Evolutionary conservation across 2,329 filamentous ascomycete species (phyloP), one percentile per base, ranked within the genome.

Genomic region (Capronia americana): DNA sequence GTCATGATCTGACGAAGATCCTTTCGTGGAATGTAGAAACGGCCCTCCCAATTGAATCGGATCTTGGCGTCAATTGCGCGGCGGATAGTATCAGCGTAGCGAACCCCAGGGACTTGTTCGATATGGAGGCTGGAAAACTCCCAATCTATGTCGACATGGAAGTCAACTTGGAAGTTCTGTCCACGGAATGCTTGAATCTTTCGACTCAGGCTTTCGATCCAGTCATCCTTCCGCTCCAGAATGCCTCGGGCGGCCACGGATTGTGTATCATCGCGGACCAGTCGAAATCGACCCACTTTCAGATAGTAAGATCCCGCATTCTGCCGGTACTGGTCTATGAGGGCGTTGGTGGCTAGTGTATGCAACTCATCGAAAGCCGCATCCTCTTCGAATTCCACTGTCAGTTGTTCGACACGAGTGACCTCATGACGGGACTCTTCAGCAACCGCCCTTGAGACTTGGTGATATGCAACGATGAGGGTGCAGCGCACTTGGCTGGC

Each of bases 121-220:
- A 48, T 48, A n/a, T n/a, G 17, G 20, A 48, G 44, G 17, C 17
- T n/a, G 17, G 44, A n/a, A 48, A n/a, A 48, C 17, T 48, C 44
- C 44, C 17, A 48, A 6, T n/a, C 44, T 6, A 48, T 48, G 17
- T 48, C 44, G 24, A 24, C 23, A 41, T 32, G 30, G 8, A 32
- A 32, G 30, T 32, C 30, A 10, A 32, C 30, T 11, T 32, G 30
- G 30, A 32, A 57, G 30, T 57, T 57, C 4, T 57, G 28, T 20
- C 54, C 54, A 38, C 54, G 54, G 28, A 57, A 57, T n/a, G 54
- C 28, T 28, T 57, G 54, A 34, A 57, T 38, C 5, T 57, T 57
- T 20, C 54, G 54, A 17, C 24, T 20, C 28, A 57, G 8, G 30
- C 38, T 34, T 23, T 57, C 54, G 20, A 20, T 34, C 54, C 54